Conservation (phyloP, 345 rosid species). For the Euphorbia peplus region DNA sequence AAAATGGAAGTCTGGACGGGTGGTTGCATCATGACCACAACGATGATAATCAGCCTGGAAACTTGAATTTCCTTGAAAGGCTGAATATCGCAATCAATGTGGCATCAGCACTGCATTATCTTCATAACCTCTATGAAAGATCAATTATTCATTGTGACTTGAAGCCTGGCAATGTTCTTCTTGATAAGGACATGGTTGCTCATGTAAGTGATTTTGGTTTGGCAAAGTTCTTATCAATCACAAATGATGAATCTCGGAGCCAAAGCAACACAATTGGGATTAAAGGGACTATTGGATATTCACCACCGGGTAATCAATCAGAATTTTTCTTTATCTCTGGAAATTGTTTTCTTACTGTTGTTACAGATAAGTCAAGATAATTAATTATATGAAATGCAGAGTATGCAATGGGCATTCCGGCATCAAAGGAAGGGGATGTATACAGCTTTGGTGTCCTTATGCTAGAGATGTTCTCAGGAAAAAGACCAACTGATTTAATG, state of each 20-base stretch:
- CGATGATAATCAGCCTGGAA: not conserved
- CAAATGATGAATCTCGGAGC: not conserved
- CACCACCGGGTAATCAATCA: slow-evolving; percentile 17
- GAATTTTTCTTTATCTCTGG: not conserved
- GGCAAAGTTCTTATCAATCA: not conserved
- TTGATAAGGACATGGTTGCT: not conserved
- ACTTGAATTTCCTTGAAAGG: not conserved
- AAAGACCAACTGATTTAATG: slow-evolving; percentile 10
- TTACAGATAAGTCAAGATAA: too few relatives aligned
- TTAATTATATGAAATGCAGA: not conserved
- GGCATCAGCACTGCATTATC: not conserved
- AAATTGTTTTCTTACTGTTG: too few relatives aligned
- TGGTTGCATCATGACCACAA: slow-evolving; percentile 13
- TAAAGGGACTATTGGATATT: slow-evolving; percentile 23
- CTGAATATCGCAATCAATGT: not conserved
- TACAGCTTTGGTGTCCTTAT: slow-evolving; percentile 18
- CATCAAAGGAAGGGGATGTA: slow-evolving; percentile 13
- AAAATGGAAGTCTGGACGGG: slow-evolving; percentile 16
- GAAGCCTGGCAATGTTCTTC: not conserved
- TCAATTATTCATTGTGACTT: not conserved
- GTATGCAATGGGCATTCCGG: slow-evolving; percentile 4
- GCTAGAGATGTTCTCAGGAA: slow-evolving; percentile 19
- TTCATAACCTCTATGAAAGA: not conserved
- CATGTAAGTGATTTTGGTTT: slow-evolving; percentile 17
- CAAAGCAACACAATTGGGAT: slow-evolving; percentile 11